Conservation (phyloP, 2,329 filamentous ascomycete species). For the Sporothrix curviconia region DNA sequence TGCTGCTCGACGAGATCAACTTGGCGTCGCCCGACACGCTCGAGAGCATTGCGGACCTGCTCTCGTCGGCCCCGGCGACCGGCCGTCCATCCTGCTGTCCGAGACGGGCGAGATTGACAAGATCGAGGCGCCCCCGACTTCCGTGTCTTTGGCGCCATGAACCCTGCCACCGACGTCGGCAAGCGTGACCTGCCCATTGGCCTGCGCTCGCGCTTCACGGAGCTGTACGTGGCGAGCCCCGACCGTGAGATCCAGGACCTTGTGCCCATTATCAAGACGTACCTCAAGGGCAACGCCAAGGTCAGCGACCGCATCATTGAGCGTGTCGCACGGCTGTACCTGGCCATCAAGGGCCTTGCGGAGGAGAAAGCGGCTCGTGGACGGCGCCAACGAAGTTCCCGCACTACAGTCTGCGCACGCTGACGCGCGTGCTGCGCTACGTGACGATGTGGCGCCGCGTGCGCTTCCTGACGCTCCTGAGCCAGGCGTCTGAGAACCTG, state of each 20-base stretch:
- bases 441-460: slow-evolving; percentile 83
- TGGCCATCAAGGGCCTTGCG: slow-evolving; percentile 76
- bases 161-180: slow-evolving; percentile 93
- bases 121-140: slow-evolving; percentile 85
- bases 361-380: slow-evolving; percentile 79
- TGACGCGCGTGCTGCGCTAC: slow-evolving; percentile 85
- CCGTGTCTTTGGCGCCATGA: slow-evolving; percentile 97
- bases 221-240: slow-evolving; percentile 87
- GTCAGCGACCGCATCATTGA: slow-evolving; percentile 67
- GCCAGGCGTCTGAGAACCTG: slow-evolving; percentile 71
- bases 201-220: slow-evolving; percentile 86
- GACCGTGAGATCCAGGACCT: slow-evolving; percentile 83
- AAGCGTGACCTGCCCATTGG: slow-evolving; percentile 90
- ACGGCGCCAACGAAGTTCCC: slow-evolving; percentile 93
- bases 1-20: slow-evolving; percentile 95
- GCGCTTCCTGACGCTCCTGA: slow-evolving; percentile 89
- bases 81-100: slow-evolving; percentile 78
- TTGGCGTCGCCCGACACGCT: slow-evolving; percentile 89
- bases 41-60: slow-evolving; percentile 83
- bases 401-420: slow-evolving; percentile 90
- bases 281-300: slow-evolving; percentile 65
- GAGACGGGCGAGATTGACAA: slow-evolving; percentile 92
- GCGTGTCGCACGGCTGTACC: slow-evolving; percentile 80
- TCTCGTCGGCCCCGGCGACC: slow-evolving; percentile 62
- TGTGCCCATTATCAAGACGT: slow-evolving; percentile 79